phyloP scores from a whole-genome alignment of 1,139 yeast genomes.

The Hanseniaspora uvarum region DNA sequence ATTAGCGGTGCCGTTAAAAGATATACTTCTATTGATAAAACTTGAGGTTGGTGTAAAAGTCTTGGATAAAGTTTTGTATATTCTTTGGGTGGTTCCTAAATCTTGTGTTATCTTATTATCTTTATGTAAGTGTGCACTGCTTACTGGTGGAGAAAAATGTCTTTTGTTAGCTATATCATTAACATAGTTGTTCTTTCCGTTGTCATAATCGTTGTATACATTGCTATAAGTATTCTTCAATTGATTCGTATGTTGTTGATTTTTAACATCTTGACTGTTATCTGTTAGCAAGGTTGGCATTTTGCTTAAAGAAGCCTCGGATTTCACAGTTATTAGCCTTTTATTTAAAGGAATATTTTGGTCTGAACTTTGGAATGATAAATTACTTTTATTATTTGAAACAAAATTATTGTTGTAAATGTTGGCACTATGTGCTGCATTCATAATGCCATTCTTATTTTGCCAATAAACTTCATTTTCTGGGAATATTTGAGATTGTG shows the following conservation, averaged over 20 bases:
- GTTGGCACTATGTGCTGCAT: slow-evolving; percentile 20
- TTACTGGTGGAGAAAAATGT: slow-evolving; percentile 9
- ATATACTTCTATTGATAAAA: neutral
- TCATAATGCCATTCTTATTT: neutral
- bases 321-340: neutral
- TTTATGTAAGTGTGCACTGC: neutral
- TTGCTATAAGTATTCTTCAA: neutral
- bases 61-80: slow-evolving; percentile 7
- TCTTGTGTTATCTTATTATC: neutral
- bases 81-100: neutral
- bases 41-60: neutral
- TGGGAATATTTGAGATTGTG: slow-evolving; percentile 17
- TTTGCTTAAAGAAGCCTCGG: slow-evolving; percentile 2
- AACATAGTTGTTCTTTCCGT: neutral
- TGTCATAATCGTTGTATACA: neutral
- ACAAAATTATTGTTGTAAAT: slow-evolving; percentile 20
- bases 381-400: neutral
- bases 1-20: neutral
- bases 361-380: neutral
- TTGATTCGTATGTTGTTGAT: neutral
- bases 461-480: slow-evolving; percentile 17
- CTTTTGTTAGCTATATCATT: neutral
- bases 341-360: neutral
- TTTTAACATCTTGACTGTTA: neutral
- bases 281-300: neutral